Evolutionary conservation across 1,284 basidiomycete genomes (phyloP).

Genomic region (Entoloma clypeatum): DNA sequence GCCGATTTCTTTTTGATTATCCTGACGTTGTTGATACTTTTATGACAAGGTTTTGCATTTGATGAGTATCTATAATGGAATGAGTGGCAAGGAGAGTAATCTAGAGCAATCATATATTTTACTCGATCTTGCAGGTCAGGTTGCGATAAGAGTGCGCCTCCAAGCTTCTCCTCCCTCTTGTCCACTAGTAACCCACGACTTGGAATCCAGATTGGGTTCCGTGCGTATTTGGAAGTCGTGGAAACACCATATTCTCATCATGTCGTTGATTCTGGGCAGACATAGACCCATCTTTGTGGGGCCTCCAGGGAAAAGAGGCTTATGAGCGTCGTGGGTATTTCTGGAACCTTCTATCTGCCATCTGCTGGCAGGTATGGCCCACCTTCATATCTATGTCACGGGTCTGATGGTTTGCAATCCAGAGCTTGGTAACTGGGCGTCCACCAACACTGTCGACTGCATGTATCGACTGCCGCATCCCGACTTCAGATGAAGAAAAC

Average conservation of each 20-base stretch:
- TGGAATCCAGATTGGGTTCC: constrained; percentile 42
- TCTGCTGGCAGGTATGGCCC: constrained; percentile 41
- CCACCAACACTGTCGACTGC: constrained; percentile 41
- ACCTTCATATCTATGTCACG: constrained; percentile 1
- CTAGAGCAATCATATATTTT: constrained; percentile 43
- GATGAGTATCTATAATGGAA: constrained; percentile 50
- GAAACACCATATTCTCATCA: not conserved
- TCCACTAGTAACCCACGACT: constrained; percentile 6
- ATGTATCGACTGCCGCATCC: constrained; percentile 41
- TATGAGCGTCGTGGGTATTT: constrained; percentile 53
- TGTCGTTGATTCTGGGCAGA: constrained; percentile 32
- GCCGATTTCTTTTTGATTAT: not conserved
- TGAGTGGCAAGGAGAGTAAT: constrained; percentile 50
- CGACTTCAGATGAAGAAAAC: constrained; percentile 41
- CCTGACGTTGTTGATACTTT: constrained; percentile 2
- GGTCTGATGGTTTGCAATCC: constrained; percentile 8
- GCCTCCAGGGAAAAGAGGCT: constrained; percentile 43
- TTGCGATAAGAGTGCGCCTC: constrained; percentile 40
- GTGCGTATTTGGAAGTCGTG: constrained; percentile 23
- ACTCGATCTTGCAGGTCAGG: constrained; percentile 43
- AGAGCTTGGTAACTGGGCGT: constrained; percentile 50
- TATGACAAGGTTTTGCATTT: constrained; percentile 41
- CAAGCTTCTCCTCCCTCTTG: constrained; percentile 6
- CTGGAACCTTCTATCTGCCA: constrained; percentile 46
- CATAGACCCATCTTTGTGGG: constrained; percentile 52